Percentiles rank a stretch among this genome's conserved stretches.
Conservation (phyloP, 495 filamentous ascomycete species). For the Penicillium waksmanii region DNA sequence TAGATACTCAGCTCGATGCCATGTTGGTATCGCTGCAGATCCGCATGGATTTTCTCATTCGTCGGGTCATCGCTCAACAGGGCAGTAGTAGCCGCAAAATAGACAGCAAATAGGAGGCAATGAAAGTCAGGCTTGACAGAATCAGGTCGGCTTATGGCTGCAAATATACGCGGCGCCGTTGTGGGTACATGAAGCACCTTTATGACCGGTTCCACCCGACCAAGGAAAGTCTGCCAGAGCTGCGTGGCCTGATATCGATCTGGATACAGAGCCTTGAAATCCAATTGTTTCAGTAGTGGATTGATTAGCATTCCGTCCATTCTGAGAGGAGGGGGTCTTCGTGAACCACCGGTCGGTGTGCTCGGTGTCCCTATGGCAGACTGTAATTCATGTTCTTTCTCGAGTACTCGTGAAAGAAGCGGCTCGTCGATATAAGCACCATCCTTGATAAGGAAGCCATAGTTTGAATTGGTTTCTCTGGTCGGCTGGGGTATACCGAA, state of each 20-base stretch:
- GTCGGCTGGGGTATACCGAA: neutral
- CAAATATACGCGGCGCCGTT: conserved; percentile 34
- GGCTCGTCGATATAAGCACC: conserved; percentile 38
- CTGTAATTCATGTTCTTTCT: conserved; percentile 32
- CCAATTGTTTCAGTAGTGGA: conserved; percentile 19
- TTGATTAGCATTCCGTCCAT: conserved; percentile 28
- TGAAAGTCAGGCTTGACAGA: conserved; percentile 36
- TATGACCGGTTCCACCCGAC: conserved; percentile 43
- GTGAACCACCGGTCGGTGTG: conserved; percentile 6
- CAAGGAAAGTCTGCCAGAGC: conserved; percentile 38
- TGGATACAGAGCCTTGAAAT: conserved; percentile 27
- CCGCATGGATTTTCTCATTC: conserved; percentile 28
- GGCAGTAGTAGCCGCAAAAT: conserved; percentile 43
- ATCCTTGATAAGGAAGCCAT: conserved; percentile 28
- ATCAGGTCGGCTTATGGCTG: conserved; percentile 41
- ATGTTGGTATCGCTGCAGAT: conserved; percentile 36
- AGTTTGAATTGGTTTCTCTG: conserved; percentile 7
- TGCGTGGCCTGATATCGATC: conserved; percentile 29
- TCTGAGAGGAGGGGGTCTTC: conserved; percentile 17
- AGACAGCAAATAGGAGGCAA: conserved; percentile 50
- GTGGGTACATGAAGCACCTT: conserved; percentile 51
- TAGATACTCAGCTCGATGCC: conserved; percentile 37
- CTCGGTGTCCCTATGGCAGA: conserved; percentile 30
- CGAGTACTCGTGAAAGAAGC: conserved; percentile 32
- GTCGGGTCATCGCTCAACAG: conserved; percentile 33